These are phyloP conservation scores for Novymonas esmeraldas DNA, from an alignment of 208 protist species.

Conservation along the genomic window DNA sequence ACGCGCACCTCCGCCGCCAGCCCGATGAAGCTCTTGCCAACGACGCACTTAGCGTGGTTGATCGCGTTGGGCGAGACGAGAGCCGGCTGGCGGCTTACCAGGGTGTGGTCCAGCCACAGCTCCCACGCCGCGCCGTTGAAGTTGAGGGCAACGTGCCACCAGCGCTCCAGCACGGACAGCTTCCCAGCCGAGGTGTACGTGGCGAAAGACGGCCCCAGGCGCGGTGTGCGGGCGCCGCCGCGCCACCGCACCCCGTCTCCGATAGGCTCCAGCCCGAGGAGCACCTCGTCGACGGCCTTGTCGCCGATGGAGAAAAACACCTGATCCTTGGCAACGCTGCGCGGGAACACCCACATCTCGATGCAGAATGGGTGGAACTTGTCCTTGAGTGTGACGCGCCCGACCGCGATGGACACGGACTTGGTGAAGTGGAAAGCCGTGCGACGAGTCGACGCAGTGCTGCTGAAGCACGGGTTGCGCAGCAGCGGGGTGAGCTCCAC, in stretches of 20 bases:
- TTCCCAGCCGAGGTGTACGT: constrained; percentile 43
- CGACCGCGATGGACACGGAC: constrained; percentile 47
- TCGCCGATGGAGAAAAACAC: constrained; percentile 84
- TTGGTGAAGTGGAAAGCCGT: constrained; percentile 82
- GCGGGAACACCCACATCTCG: constrained; percentile 88
- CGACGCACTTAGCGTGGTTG: constrained; percentile 53
- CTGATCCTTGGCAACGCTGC: constrained; percentile 62
- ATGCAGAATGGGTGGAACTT: constrained; percentile 84
- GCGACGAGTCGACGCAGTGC: not conserved
- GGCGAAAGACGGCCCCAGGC: constrained; percentile 76
- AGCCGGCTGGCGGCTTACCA: constrained; percentile 51
- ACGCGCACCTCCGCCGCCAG: constrained; percentile 85
- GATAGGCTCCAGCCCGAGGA: constrained; percentile 74
- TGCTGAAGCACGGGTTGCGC: constrained; percentile 30
- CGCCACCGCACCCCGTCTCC: constrained; percentile 76
- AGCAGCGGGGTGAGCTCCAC: constrained; percentile 29
- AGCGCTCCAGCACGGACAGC: constrained; percentile 64
- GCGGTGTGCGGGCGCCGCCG: constrained; percentile 79
- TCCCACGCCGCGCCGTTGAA: constrained; percentile 87
- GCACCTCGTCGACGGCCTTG: constrained; percentile 81
- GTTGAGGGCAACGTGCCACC: constrained; percentile 91
- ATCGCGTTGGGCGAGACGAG: constrained; percentile 69
- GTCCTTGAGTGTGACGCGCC: constrained; percentile 77
- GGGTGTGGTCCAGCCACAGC: constrained; percentile 71
- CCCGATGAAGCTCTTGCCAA: constrained; percentile 83